phyloP scores from a whole-genome alignment of 106 monocot genomes.

The Xerophyta viscosa region DNA sequence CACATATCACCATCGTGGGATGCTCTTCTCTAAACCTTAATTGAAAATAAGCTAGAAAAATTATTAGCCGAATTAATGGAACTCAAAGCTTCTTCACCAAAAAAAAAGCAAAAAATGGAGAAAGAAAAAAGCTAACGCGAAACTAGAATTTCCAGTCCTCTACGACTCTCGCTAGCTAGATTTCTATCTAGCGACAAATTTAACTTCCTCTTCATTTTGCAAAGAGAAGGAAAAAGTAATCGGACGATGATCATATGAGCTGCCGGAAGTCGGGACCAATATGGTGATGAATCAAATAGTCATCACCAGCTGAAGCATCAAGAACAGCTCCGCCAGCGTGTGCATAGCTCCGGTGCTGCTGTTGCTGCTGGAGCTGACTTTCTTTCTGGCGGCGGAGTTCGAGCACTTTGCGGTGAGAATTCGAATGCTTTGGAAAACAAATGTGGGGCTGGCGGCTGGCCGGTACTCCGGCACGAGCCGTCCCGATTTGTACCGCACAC shows the following conservation, averaged over 20 bases:
- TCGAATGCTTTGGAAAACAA: conserved; percentile 38
- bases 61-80: no score
- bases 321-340: not conserved
- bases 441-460: conserved; percentile 34
- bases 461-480: conserved; percentile 61
- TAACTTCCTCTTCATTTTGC: not conserved
- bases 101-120: conserved; percentile 1
- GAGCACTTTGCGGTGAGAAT: conserved; percentile 35
- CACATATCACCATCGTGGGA: no score
- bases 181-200: no score
- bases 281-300: conserved; percentile 30
- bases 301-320: conserved; percentile 5
- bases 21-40: no score
- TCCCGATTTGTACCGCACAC: conserved; percentile 83
- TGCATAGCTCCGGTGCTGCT: conserved; percentile 2
- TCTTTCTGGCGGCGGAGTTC: conserved; percentile 44
- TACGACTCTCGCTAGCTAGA: not conserved
- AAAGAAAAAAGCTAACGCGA: not conserved
- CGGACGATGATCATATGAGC: conserved; percentile 33
- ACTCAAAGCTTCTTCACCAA: no score
- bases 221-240: not conserved
- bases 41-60: no score
- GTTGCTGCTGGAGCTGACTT: conserved; percentile 6
- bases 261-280: conserved; percentile 39
- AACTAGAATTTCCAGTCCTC: not conserved